Base-by-base conservation (phyloP, 116 monocot genomes). In the Phalaenopsis hybrid region DNA sequence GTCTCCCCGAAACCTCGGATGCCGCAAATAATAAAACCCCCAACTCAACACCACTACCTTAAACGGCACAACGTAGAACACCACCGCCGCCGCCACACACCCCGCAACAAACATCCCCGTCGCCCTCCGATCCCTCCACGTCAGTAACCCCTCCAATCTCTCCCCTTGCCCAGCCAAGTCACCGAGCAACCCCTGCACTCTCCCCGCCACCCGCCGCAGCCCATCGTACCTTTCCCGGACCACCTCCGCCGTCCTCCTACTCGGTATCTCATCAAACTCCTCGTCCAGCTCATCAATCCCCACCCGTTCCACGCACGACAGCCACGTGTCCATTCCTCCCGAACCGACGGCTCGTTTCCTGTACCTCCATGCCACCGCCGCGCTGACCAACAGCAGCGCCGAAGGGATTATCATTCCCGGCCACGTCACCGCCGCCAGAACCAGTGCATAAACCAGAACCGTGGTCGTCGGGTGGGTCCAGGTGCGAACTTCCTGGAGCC, bases 71-170 rank as follows among this genome's bases (percentile, higher is more conserved):
- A 88, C 16, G 31, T 85, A 91, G 28, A 94, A 69, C 28, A 89
- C 9, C 79, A 84, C 34, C 3, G 93, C 85, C 57, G 86, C 70
- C 76, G 78, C 6, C 18, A 97, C 59, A 57, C 94, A 97, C 16
- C 76, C 44, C 0, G 79, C 84, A 25, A 94, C 73, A 75, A 97
- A 94, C 82, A 97, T 67, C 52, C 86, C 92, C 18, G 97, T 94
- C 25, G 97, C 97, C 37, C 97, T 57, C n/a, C 92, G 92, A 78
- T 97, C 97, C 44, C 85, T 46, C 97, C 97, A 97, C 37, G 86
- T 75, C 57, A 94, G 84, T 76, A 97, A 74, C 52, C 87, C 92
- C 82, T 88, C 87, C 78, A 91, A 44, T 77, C 97, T 80, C 90
- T 97, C 94, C 77, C 78, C 91, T 77, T 91, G 91, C 67, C 84